Evolutionary conservation across 306 rosid species (phyloP).

Genomic region (Rosa chinensis): DNA sequence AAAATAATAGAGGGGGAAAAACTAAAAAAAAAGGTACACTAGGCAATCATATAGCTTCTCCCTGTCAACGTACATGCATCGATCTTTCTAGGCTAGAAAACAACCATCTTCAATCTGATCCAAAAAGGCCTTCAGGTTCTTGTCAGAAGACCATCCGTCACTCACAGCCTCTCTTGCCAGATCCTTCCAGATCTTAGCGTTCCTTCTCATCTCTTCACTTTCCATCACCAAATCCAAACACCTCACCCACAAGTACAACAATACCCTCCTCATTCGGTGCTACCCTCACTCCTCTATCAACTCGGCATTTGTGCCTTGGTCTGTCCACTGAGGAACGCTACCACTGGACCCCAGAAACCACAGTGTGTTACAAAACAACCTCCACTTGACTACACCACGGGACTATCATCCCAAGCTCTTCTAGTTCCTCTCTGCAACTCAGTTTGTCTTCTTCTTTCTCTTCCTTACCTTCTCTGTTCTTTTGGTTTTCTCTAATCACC

Average conservation of each 20-base stretch:
- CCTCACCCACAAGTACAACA: too few species aligned
- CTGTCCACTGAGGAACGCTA: too few species aligned
- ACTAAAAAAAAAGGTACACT: not conserved
- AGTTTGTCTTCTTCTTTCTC: not conserved
- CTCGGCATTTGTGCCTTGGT: too few species aligned
- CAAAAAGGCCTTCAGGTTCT: constrained; percentile 30
- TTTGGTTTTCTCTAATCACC: constrained; percentile 19
- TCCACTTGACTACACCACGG: constrained; percentile 32
- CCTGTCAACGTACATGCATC: not conserved
- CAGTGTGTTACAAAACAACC: constrained; percentile 36
- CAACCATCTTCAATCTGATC: constrained; percentile 8
- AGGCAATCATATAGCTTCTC: not conserved
- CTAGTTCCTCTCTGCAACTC: constrained; percentile 17
- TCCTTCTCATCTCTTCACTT: too few species aligned
- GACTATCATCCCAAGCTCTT: constrained; percentile 30
- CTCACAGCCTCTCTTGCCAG: constrained; percentile 27
- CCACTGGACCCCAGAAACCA: constrained; percentile 21
- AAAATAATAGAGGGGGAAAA: too few species aligned
- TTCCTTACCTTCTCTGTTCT: not conserved
- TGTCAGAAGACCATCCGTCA: constrained; percentile 34
- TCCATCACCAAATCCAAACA: too few species aligned
- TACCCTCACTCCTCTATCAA: too few species aligned
- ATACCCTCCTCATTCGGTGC: too few species aligned
- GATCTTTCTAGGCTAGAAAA: not conserved
- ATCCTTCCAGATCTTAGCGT: constrained; percentile 30